Evolutionary conservation across 306 rosid genomes (phyloP).

Genomic region (Quillaja saponaria): DNA sequence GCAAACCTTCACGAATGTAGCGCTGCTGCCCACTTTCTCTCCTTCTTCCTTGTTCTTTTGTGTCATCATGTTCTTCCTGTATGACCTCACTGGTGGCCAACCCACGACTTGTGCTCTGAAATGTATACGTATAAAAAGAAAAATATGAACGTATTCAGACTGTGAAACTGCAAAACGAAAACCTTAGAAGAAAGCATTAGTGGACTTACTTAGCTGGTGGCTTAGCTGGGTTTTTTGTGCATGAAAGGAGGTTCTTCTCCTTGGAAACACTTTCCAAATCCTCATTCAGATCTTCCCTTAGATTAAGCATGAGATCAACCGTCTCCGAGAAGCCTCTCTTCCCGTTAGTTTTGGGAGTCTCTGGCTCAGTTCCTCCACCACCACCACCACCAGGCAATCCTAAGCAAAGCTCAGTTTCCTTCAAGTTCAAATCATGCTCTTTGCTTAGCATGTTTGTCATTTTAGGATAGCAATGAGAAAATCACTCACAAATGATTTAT

Average conservation of each 20-base stretch:
- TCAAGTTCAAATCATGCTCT: constrained; percentile 56
- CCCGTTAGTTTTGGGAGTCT: constrained; percentile 60
- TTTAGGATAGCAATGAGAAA: constrained; percentile 36
- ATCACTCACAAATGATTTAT: neutral
- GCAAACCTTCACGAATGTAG: constrained; percentile 83
- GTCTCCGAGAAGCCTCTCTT: constrained; percentile 95
- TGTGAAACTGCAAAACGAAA: too few relatives aligned
- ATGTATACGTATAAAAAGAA: neutral
- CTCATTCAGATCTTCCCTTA: constrained; percentile 63
- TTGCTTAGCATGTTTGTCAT: constrained; percentile 45
- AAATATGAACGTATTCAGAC: too few relatives aligned
- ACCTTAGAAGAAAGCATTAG: too few relatives aligned
- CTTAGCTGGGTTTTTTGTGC: constrained; percentile 72
- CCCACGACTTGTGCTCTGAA: constrained; percentile 96
- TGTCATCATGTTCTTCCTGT: constrained; percentile 87
- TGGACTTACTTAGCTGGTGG: constrained; percentile 80
- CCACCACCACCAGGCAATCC: constrained; percentile 78
- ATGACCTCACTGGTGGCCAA: constrained; percentile 99
- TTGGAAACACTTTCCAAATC: constrained; percentile 42
- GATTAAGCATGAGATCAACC: constrained; percentile 82
- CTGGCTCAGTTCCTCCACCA: constrained; percentile 38
- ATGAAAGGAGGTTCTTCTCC: constrained; percentile 52
- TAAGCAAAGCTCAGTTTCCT: constrained; percentile 91
- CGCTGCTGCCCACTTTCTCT: constrained; percentile 42
- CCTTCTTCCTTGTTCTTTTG: constrained; percentile 48